Conservation (phyloP, 2,329 filamentous ascomycete species). For the Colletotrichum cordylinicola region DNA sequence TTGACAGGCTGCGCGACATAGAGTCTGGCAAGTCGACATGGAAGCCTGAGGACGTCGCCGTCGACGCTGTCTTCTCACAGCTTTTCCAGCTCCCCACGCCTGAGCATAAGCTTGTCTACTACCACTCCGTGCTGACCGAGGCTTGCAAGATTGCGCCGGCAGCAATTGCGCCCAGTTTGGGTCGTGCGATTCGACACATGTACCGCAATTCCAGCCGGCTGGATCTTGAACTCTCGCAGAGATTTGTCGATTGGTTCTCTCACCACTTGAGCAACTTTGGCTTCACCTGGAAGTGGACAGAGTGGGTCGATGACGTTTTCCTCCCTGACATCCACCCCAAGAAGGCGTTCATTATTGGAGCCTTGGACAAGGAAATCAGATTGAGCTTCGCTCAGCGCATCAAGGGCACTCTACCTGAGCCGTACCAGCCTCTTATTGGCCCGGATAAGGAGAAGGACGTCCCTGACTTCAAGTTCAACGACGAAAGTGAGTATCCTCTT, state of each 20-base stretch:
- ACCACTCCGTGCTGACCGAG: conserved; percentile 93
- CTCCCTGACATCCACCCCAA: conserved; percentile 80
- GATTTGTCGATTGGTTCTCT: conserved; percentile 97
- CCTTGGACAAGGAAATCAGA: conserved; percentile 95
- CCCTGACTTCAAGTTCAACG: conserved; percentile 91
- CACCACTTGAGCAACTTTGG: conserved; percentile 99
- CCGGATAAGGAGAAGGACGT: conserved; percentile 92
- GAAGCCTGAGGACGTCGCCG: conserved; percentile 96
- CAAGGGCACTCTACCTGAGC: conserved; percentile 86
- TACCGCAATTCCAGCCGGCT: conserved; percentile 83
- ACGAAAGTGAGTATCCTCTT: conserved; percentile 64
- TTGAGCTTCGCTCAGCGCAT: conserved; percentile 96
- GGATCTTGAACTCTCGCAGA: conserved; percentile 84
- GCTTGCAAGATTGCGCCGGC: conserved; percentile 94
- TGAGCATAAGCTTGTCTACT: conserved; percentile 95
- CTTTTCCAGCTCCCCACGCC: conserved; percentile 85
- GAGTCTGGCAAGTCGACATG: conserved; percentile 75
- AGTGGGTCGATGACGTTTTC: conserved; percentile 89
- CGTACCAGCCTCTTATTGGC: conserved; percentile 81
- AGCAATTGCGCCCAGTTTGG: conserved; percentile 93
- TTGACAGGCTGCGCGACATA: conserved; percentile 82
- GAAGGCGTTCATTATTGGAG: conserved; percentile 91
- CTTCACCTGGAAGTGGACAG: conserved; percentile 99
- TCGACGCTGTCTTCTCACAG: conserved; percentile 98
- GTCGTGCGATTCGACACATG: conserved; percentile 88